These are phyloP conservation scores for Agrocybe pediades DNA, from an alignment of 768 basidiomycete genomes.

Conservation along the genomic window DNA sequence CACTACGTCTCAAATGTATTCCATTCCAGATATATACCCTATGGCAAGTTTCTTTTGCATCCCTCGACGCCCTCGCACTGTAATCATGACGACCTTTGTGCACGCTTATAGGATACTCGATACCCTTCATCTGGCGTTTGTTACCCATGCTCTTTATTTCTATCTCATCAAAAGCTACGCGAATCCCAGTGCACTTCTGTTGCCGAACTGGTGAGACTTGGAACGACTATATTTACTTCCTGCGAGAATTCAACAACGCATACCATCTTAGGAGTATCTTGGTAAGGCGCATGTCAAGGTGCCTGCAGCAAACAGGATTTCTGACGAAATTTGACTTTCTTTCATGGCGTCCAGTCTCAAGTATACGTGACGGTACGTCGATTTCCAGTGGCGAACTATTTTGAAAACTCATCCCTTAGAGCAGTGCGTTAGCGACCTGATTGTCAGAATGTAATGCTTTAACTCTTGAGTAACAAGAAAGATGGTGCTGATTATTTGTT, in stretches of 20 bases:
- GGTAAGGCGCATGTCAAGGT: conserved; percentile 13
- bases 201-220: conserved; percentile 6
- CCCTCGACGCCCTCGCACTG: too few species aligned
- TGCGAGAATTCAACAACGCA: neutral
- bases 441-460: conserved; percentile 29
- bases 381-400: neutral
- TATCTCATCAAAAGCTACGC: conserved; percentile 6
- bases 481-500: neutral
- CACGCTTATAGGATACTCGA: conserved; percentile 6
- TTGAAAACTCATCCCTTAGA: neutral
- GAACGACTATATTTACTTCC: neutral
- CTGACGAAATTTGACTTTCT: neutral
- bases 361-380: conserved; percentile 29
- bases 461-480: neutral
- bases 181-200: neutral
- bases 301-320: neutral
- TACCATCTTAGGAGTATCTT: conserved; percentile 24
- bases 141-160: conserved; percentile 5
- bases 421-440: conserved; percentile 30
- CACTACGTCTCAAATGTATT: neutral
- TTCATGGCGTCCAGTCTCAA: conserved; percentile 9
- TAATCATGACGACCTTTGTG: too few species aligned
- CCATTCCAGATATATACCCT: neutral
- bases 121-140: conserved; percentile 6
- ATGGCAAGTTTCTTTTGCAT: neutral